Conservation (phyloP, 164 flowering plant species). For the Kalanchoe fedtschenkoi region DNA sequence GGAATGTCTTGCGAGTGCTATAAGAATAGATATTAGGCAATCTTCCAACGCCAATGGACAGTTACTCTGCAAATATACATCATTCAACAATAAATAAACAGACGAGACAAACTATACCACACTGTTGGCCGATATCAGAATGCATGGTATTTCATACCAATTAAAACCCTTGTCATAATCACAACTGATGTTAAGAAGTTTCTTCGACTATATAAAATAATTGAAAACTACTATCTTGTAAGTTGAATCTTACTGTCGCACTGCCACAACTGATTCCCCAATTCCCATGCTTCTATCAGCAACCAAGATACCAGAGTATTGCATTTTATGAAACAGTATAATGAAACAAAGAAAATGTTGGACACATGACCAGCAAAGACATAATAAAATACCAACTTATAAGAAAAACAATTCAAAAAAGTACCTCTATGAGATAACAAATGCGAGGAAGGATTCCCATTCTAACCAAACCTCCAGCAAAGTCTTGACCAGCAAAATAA, state of each 20-base stretch:
- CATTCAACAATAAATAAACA: constrained; percentile 2
- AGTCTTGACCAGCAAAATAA: constrained; percentile 76
- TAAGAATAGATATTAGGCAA: constrained; percentile 47
- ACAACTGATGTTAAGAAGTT: not conserved
- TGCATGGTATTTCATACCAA: not conserved
- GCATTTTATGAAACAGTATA: not conserved
- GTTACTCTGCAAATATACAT: constrained; percentile 42
- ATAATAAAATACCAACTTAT: not conserved
- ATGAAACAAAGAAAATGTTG: not conserved
- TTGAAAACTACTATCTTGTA: not conserved
- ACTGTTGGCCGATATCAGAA: not conserved
- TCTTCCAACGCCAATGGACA: constrained; percentile 59
- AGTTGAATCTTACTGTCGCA: not conserved
- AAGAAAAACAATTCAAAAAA: not conserved
- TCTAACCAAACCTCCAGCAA: constrained; percentile 84
- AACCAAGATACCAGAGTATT: not conserved
- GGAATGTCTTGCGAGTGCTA: constrained; percentile 84
- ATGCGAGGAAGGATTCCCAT: constrained; percentile 83
- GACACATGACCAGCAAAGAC: not conserved
- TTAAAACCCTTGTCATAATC: not conserved
- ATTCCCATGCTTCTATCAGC: not conserved
- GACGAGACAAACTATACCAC: not conserved
- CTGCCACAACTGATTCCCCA: not conserved
- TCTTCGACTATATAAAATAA: not conserved
- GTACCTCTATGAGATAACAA: constrained; percentile 68